Conservation (phyloP, 1,139 yeast genomes). For the Nakaseomyces bracarensis region DNA sequence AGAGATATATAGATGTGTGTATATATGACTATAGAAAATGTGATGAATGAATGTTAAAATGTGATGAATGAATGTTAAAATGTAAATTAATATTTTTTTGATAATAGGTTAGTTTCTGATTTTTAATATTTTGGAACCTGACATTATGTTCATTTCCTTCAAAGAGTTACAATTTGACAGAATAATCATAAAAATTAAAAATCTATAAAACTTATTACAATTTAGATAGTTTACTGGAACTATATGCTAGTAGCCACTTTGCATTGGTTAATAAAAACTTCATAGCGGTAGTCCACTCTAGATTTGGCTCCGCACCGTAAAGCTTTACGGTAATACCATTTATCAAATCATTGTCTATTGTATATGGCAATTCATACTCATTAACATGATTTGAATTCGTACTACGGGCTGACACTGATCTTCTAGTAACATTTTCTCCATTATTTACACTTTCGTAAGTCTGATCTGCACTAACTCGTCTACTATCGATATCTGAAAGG, state of each 20-base stretch:
- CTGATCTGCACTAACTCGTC: slow-evolving; percentile 8
- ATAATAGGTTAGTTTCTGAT: too few relatives aligned
- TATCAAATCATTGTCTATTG: slow-evolving; percentile 53
- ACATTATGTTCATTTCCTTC: too few relatives aligned
- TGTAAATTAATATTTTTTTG: too few relatives aligned
- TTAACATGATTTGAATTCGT: not conserved
- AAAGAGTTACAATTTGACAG: too few relatives aligned
- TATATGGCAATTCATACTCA: slow-evolving; percentile 54
- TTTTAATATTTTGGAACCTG: too few relatives aligned
- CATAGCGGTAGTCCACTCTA: slow-evolving; percentile 89
- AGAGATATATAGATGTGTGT: not conserved
- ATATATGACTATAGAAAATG: not conserved
- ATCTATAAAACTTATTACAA: not conserved
- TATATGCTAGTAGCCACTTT: slow-evolving; percentile 36
- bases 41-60: not conserved
- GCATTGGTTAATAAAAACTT: slow-evolving; percentile 64
- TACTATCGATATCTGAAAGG: not conserved
- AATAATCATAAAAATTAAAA: not conserved
- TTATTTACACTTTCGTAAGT: slow-evolving; percentile 38
- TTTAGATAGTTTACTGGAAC: slow-evolving; percentile 20
- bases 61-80: not conserved
- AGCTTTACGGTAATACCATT: slow-evolving; percentile 72
- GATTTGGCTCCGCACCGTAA: slow-evolving; percentile 53
- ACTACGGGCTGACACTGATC: not conserved
- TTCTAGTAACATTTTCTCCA: slow-evolving; percentile 20